Conservation (phyloP, 495 filamentous ascomycete genomes). For the Penicillium chermesinum region DNA sequence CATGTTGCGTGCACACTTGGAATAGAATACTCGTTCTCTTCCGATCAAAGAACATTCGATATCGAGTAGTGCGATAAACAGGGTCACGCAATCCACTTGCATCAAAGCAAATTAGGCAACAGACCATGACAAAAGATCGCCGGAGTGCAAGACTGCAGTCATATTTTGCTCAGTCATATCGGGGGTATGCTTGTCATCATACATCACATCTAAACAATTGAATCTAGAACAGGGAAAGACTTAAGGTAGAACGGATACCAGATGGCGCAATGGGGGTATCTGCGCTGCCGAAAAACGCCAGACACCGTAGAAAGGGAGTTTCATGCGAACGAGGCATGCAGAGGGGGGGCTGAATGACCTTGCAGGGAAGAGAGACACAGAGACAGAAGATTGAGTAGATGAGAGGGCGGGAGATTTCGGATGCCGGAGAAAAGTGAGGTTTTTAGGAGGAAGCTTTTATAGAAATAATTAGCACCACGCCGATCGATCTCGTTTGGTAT, state of each 20-base stretch:
- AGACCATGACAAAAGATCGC: no score
- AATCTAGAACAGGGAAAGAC: constrained; percentile 4
- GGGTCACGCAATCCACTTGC: no score
- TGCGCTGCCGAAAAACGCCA: constrained; percentile 16
- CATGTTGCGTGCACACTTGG: background rate
- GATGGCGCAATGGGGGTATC: constrained; percentile 18
- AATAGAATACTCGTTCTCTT: background rate
- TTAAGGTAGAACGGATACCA: constrained; percentile 1
- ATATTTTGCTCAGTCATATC: background rate
- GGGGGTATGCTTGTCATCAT: constrained; percentile 1
- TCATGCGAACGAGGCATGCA: constrained; percentile 3
- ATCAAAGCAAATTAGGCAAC: no score
- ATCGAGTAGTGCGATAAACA: no score
- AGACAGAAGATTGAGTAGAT: background rate
- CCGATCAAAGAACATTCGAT: no score
- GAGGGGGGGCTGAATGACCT: background rate
- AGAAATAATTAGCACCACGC: background rate
- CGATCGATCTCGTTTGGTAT: no score
- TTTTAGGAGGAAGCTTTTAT: background rate
- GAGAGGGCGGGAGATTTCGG: background rate
- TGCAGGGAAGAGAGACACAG: background rate
- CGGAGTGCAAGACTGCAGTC: no score
- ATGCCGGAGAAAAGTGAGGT: background rate
- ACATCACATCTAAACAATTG: constrained; percentile 5
- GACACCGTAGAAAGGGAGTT: constrained; percentile 8